Evolutionary conservation across 805 yeast genomes (phyloP).

Genomic region (Pachysolen tannophilus): DNA sequence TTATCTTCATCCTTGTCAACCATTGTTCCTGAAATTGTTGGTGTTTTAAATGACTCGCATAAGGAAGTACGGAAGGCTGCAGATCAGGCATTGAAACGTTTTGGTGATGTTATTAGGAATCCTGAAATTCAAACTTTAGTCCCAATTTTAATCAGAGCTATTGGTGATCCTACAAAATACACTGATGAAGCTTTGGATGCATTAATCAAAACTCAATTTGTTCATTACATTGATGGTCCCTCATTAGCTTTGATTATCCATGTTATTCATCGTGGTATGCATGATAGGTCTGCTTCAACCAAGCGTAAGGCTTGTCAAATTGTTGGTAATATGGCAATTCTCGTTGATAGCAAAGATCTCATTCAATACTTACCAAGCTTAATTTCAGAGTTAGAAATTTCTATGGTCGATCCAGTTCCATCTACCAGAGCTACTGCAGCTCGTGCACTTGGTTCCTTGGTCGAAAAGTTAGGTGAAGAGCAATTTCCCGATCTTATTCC

Average conservation of each 20-base stretch:
- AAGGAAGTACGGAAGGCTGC: constrained; percentile 97
- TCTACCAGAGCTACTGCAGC: constrained; percentile 96
- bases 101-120: constrained; percentile 95
- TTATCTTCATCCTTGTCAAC: constrained; percentile 80
- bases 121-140: constrained; percentile 94
- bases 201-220: constrained; percentile 84
- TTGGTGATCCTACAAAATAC: constrained; percentile 89
- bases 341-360: constrained; percentile 83
- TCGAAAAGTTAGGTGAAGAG: constrained; percentile 94
- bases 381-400: constrained; percentile 76
- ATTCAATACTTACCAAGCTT: constrained; percentile 74
- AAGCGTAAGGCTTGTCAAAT: constrained; percentile 94
- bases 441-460: constrained; percentile 91
- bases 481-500: constrained; percentile 89
- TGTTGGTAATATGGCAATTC: constrained; percentile 97
- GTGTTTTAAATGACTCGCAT: constrained; percentile 89
- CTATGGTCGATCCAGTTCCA: constrained; percentile 99
- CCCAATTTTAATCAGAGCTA: constrained; percentile 80
- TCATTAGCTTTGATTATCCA: constrained; percentile 92
- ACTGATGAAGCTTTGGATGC: constrained; percentile 86
- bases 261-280: constrained; percentile 92
- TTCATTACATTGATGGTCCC: constrained; percentile 97
- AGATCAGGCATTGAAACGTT: constrained; percentile 75
- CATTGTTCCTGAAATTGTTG: constrained; percentile 94
- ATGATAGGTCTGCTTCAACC: constrained; percentile 86